A percentile compares a stretch with the other conserved stretches of the same genome.
Evolutionary conservation across 2,329 filamentous ascomycete genomes (phyloP).

Genomic region (Aspergillus ochraceus): DNA sequence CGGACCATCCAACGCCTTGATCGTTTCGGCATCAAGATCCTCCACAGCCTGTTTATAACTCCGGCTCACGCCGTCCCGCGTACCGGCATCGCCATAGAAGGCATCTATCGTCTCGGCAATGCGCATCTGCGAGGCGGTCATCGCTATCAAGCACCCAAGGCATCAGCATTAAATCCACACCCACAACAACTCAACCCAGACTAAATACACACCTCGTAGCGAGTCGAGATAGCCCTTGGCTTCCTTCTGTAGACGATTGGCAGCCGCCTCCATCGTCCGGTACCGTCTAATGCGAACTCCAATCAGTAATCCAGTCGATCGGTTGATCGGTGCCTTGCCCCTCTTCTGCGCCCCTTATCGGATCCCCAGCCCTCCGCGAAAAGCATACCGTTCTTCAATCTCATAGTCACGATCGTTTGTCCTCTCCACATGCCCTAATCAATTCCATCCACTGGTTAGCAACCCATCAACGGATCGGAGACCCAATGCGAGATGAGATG

Average conservation of each 20-base stretch:
- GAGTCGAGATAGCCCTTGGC: constrained; percentile 98
- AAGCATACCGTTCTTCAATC: constrained; percentile 78
- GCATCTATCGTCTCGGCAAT: constrained; percentile 82
- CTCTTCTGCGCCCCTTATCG: neutral
- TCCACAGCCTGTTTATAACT: constrained; percentile 99
- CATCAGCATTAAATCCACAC: constrained; percentile 6
- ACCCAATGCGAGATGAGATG: neutral
- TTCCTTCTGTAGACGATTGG: constrained; percentile 90
- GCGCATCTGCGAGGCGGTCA: constrained; percentile 93
- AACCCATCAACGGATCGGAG: neutral
- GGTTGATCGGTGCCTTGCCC: too few relatives aligned
- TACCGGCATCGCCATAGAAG: constrained; percentile 95
- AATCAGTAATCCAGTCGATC: constrained; percentile 12
- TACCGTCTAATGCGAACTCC: constrained; percentile 66
- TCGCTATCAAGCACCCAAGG: constrained; percentile 58
- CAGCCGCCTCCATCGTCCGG: constrained; percentile 94
- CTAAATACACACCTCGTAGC: constrained; percentile 67
- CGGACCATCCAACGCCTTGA: constrained; percentile 95
- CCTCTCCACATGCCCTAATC: constrained; percentile 86
- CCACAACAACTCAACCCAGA: neutral
- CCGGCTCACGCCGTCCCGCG: constrained; percentile 89
- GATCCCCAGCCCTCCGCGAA: neutral
- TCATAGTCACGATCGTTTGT: constrained; percentile 99
- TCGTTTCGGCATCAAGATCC: constrained; percentile 95
- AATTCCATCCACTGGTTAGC: constrained; percentile 4